phyloP scores from a whole-genome alignment of 345 rosid genomes.

The Trapa incisa region DNA sequence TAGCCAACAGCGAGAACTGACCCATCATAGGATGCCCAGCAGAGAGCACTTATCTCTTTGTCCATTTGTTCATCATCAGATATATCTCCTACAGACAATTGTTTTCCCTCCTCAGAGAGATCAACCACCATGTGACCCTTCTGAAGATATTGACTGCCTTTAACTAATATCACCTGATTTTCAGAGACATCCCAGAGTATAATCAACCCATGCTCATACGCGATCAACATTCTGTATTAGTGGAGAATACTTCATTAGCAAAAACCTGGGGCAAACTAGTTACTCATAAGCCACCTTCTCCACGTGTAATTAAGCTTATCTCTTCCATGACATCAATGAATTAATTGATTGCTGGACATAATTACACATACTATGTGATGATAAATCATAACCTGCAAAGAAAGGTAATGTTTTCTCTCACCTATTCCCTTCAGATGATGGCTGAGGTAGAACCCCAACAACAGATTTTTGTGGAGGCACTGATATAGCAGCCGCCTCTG shows the following conservation, averaged over 20 bases:
- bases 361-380: not conserved
- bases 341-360: not conserved
- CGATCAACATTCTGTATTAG: constrained; percentile 44
- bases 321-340: not conserved
- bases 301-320: not conserved
- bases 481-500: constrained; percentile 41
- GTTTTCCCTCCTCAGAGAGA: constrained; percentile 22
- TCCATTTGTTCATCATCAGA: constrained; percentile 22
- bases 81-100: constrained; percentile 12
- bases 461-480: constrained; percentile 33
- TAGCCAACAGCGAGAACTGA: constrained; percentile 62
- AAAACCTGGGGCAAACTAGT: not conserved
- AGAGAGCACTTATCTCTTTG: constrained; percentile 57
- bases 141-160: constrained; percentile 52
- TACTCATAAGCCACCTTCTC: not conserved
- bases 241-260: not conserved
- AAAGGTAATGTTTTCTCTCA: constrained; percentile 12
- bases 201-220: constrained; percentile 47
- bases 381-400: constrained; percentile 2
- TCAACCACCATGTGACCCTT: not conserved
- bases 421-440: constrained; percentile 45
- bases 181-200: constrained; percentile 56
- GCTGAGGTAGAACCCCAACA: constrained; percentile 61
- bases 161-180: constrained; percentile 33
- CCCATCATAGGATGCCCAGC: constrained; percentile 65